Evolutionary conservation across 2,329 filamentous ascomycete species (phyloP).

Genomic region (Sporothrix dimorphospora): DNA sequence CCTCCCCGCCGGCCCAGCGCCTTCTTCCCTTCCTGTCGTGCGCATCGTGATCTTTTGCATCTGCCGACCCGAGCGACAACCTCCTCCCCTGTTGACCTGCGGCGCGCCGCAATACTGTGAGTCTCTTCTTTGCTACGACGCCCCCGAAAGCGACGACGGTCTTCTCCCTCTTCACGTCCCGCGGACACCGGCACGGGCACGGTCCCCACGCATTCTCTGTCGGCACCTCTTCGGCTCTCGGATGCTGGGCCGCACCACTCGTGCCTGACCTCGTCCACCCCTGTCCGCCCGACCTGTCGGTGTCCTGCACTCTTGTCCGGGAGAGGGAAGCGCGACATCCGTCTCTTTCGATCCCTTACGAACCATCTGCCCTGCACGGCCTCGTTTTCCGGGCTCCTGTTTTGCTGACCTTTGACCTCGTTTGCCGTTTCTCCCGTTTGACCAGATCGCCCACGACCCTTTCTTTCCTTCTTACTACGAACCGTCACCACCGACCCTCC

Average conservation of each 20-base stretch:
- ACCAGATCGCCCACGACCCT: neutral
- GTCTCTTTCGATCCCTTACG: too few relatives aligned
- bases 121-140: neutral
- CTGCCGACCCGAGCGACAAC: too few relatives aligned
- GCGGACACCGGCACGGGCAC: neutral
- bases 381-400: neutral
- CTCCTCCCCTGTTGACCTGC: neutral
- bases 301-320: too few relatives aligned
- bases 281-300: neutral
- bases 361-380: too few relatives aligned
- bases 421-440: neutral
- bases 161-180: neutral
- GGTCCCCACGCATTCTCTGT: neutral
- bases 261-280: neutral
- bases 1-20: neutral
- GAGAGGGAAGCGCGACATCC: too few relatives aligned
- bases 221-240: neutral
- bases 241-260: too few relatives aligned
- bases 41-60: too few relatives aligned
- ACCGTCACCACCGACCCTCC: too few relatives aligned
- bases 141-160: neutral
- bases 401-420: neutral
- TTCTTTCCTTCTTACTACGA: too few relatives aligned
- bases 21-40: too few relatives aligned
- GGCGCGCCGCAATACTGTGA: neutral